phyloP scores from a whole-genome alignment of 768 basidiomycete species.

The Thelephora aurantiotincta region DNA sequence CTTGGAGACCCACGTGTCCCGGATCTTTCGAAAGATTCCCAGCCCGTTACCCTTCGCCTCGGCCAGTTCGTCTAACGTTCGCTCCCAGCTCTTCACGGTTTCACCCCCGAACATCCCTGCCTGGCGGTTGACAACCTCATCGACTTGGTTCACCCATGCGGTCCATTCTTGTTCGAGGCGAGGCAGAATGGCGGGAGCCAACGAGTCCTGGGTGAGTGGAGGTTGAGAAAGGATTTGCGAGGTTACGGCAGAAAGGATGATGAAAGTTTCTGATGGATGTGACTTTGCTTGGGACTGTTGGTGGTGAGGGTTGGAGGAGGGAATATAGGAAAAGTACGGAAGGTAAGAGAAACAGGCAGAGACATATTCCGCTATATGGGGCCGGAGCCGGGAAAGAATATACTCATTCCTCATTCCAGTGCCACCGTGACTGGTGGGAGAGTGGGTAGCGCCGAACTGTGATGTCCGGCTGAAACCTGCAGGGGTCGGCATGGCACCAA shows the following conservation, averaged over 20 bases:
- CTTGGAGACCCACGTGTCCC: constrained; percentile 56
- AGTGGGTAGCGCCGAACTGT: neutral
- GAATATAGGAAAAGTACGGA: constrained; percentile 65
- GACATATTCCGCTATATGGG: constrained; percentile 65
- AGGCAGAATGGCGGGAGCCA: constrained; percentile 43
- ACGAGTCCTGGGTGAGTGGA: constrained; percentile 42
- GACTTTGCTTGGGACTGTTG: constrained; percentile 32
- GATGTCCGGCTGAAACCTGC: constrained; percentile 4
- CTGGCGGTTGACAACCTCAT: constrained; percentile 52
- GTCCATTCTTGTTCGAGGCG: constrained; percentile 65
- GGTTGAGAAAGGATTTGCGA: constrained; percentile 58
- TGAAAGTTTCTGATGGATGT: constrained; percentile 63
- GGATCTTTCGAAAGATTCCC: constrained; percentile 27
- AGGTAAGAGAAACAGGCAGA: constrained; percentile 70
- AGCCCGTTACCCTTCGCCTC: constrained; percentile 32
- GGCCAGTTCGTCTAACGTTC: constrained; percentile 52
- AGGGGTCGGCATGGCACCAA: constrained; percentile 7
- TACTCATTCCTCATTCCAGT: constrained; percentile 70
- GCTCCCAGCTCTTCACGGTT: constrained; percentile 54
- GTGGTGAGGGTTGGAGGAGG: constrained; percentile 15
- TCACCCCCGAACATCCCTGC: constrained; percentile 75
- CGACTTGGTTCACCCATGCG: constrained; percentile 60
- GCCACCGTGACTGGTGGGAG: constrained; percentile 6
- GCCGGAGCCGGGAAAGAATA: constrained; percentile 57
- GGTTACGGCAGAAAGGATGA: constrained; percentile 55